Evolutionary conservation across 495 filamentous ascomycete species (phyloP), one percentile per base, ranked within the genome.

Genomic region (Neurospora sp.): DNA sequence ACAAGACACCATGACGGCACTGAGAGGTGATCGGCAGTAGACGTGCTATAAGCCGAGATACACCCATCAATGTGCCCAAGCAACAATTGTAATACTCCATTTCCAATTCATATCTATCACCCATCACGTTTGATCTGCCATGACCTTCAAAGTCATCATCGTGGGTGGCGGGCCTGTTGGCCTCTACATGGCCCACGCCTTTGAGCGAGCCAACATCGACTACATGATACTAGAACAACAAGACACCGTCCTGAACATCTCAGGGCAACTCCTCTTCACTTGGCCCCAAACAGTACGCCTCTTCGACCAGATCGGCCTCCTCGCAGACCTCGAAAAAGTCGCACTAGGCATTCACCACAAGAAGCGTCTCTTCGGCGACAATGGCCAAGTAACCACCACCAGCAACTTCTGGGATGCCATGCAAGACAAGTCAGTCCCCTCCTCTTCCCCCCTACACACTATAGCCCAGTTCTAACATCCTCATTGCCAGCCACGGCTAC

Each of bases 301-400:
- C 34, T 74, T 89, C 3, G 84, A 87, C 70, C 88, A 89, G 71
- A 72, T 88, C 1, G 85, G 81, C 5, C n/a, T 85, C 0, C 76
- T 78, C 42, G 83, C 83, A 48, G 77, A 70, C 62, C 69, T 81
- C 15, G 13, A 73, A 54, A 24, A 92, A 77, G 82, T 84, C 17
- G 87, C 87, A 13, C 87, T 87, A 4, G 90, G 89, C 70, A 89
- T 90, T 34, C 92, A 92, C 78, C 87, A 84, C 39, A 92, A 89
- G 89, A 78, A 62, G 36, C 42, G 66, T 34, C 54, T 66, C 7
- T 62, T 73, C 45, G 69, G 78, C 37, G 72, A 72, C 69, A 77
- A 77, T n/a, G 74, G 43, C 1, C 69, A 70, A 28, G 34, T 74
- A 2, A 72, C 39, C 21, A 66, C 38, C 3, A 24, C 62, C 34